Evolutionary conservation across 345 rosid species (phyloP).

Genomic region (Dovyalis caffra): DNA sequence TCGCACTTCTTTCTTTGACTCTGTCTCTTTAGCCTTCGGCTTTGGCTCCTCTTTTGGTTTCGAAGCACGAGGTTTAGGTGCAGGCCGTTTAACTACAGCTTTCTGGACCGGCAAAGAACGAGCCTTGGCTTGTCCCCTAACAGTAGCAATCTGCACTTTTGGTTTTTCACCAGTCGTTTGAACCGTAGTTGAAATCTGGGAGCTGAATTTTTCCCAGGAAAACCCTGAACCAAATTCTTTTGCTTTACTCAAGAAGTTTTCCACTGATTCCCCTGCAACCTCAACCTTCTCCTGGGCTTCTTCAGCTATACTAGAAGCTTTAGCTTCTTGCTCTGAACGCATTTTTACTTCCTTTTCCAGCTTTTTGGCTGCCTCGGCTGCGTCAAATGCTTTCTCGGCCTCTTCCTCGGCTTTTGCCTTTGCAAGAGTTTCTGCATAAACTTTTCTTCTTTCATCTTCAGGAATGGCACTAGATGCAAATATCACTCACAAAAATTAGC

Average conservation of each 20-base stretch:
- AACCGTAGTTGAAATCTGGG: slow-evolving; percentile 57
- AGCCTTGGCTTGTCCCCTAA: slow-evolving; percentile 86
- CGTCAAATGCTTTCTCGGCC: slow-evolving; percentile 60
- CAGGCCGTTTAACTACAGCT: slow-evolving; percentile 50
- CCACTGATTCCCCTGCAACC: slow-evolving; percentile 50
- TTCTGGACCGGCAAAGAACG: slow-evolving; percentile 54
- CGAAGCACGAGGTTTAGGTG: slow-evolving; percentile 14
- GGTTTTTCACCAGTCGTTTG: slow-evolving; percentile 41
- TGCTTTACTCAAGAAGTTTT: slow-evolving; percentile 54
- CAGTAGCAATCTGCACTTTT: slow-evolving; percentile 72
- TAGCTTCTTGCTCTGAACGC: slow-evolving; percentile 55
- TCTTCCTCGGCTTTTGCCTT: slow-evolving; percentile 68
- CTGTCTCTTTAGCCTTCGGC: slow-evolving; percentile 33
- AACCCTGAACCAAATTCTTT: slow-evolving; percentile 63
- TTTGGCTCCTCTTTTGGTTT: slow-evolving; percentile 34
- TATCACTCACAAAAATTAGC: not conserved
- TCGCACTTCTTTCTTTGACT: slow-evolving; percentile 61
- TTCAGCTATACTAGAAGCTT: slow-evolving; percentile 53
- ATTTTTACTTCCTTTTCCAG: slow-evolving; percentile 51
- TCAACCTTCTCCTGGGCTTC: slow-evolving; percentile 63
- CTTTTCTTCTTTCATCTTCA: slow-evolving; percentile 83
- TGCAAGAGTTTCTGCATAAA: slow-evolving; percentile 61
- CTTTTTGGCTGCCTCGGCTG: slow-evolving; percentile 50
- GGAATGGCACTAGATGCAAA: slow-evolving; percentile 56
- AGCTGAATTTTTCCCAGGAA: slow-evolving; percentile 65